Base-by-base conservation (phyloP, 345 rosid genomes). In the Melaleuca quinquenervia region DNA sequence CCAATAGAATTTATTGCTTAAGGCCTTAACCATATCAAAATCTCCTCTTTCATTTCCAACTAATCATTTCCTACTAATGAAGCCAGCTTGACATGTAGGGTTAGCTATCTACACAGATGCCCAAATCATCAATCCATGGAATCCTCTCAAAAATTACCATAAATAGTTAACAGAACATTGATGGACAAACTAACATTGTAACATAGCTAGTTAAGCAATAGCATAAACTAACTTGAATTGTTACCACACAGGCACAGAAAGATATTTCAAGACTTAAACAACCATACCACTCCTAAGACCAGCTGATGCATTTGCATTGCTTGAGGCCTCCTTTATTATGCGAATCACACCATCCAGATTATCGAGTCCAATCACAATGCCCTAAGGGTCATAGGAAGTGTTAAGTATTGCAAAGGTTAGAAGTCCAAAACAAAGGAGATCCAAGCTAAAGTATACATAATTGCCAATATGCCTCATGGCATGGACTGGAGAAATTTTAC, bases 321-420 rank as follows among this genome's bases (percentile, higher is more conserved):
- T 94, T 78, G 96, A 83, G 87, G 96, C 93, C 84, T 88, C 91
- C 90, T 86, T 94, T 85, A 96, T 91, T 64, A 93, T 90, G 24
- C 84, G 89, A 87, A 96, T 95, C 62, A 97, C 95, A 60, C 88
- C 90, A 87, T 96, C 98, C 89, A 95, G 85, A 88, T 95, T 96
- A 88, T 96, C 96, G 80, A 97, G 99, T 74, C 95, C 99, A 82
- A 89, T 90, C 88, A 93, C 91, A 89, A 97, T 94, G 84, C 98
- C 99, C 99, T 97, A 84, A 70, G 80, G 48, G 36, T 70, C 80
- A 70, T 70, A 70, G 13, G 80, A 36, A 70, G 48, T 70, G 36
- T 70, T 70, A 44, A 36, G 48, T 36, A 9, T 32, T 32, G 78
- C 44, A 60, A 41, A 84, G 78, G 51, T 45, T 62, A 45, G 62